phyloP scores from a whole-genome alignment of 139 green algal species.

The Astrephomene gubernaculifera region DNA sequence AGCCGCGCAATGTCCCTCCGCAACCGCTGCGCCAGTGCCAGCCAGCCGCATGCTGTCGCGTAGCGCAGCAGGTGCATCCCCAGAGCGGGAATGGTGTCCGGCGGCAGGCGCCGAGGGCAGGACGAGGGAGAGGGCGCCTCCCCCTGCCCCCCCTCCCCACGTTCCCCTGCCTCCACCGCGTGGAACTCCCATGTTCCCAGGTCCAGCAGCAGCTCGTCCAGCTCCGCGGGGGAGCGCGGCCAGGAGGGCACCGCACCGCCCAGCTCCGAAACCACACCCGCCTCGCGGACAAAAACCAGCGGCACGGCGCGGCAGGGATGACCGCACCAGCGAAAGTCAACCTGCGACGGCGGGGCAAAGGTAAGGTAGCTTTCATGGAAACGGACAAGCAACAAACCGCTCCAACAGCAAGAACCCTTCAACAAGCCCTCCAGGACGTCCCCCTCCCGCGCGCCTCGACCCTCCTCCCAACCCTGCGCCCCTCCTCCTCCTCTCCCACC shows the following conservation, averaged over 20 bases:
- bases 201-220: conserved; percentile 43
- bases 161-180: not conserved
- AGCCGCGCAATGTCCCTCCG: not conserved
- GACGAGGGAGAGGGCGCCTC: not conserved
- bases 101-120: not conserved
- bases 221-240: not conserved
- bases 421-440: too few relatives aligned
- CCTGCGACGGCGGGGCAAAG: not conserved
- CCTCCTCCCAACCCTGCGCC: not conserved
- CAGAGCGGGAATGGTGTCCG: not conserved
- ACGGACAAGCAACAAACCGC: not conserved
- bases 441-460: not conserved
- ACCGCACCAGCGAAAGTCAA: conserved; percentile 3
- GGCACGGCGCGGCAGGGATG: conserved; percentile 1
- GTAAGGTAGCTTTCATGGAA: not conserved
- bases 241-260: not conserved
- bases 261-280: conserved; percentile 11
- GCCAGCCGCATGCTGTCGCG: not conserved
- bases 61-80: conserved; percentile 12
- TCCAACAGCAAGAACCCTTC: not conserved
- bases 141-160: too few relatives aligned
- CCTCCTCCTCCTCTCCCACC: not conserved
- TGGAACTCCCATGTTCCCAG: conserved; percentile 8
- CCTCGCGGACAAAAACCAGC: not conserved
- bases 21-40: not conserved